Evolutionary conservation across 306 rosid species (phyloP), one percentile per base, ranked within the genome.

Genomic region (Pterocarpus macrocarpus): DNA sequence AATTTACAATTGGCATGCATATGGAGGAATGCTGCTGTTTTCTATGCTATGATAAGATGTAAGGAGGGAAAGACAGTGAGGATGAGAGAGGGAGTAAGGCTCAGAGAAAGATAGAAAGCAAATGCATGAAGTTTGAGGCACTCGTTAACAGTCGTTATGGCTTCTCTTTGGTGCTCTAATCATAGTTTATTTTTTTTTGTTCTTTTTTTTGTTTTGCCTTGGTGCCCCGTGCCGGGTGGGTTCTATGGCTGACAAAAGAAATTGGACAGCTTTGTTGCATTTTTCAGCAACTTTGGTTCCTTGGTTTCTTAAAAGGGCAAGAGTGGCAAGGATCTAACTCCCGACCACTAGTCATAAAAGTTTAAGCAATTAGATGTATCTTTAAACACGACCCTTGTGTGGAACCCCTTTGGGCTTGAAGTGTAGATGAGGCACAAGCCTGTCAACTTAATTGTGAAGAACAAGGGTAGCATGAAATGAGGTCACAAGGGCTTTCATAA

Each of bases 381-480:
- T 16, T 32, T 67, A 67, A 78, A 33, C 33, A 33, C 53, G 57
- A 39, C 47, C 61, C 38, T 28, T 7, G 0, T 34, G 17, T 12
- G 15, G 8, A 16, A 64, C 9, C 36, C 53, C 52, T 35, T 16
- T 64, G 5, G 33, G 32, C 10, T 4, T 5, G 3, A 22, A 50
- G 73, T 16, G 7, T 8, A 7, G 52, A 76, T 14, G 35, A 64
- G 16, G 64, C 28, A 64, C 13, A n/a, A 8, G 11, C 33, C 47
- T 67, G 12, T 66, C 15, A n/a, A n/a, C 10, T 55, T 22, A 64
- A 65, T 65, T 73, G 44, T 81, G 69, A 56, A 73, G 35, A 28
- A 6, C 52, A 36, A 71, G 47, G 33, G 45, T 71, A 11, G 38
- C 43, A 39, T 15, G 11, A 63, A 64, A 63, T 33, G 22, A 64